Conservation (phyloP, 2,329 filamentous ascomycete species). For the Drechslerella coelobrocha region DNA sequence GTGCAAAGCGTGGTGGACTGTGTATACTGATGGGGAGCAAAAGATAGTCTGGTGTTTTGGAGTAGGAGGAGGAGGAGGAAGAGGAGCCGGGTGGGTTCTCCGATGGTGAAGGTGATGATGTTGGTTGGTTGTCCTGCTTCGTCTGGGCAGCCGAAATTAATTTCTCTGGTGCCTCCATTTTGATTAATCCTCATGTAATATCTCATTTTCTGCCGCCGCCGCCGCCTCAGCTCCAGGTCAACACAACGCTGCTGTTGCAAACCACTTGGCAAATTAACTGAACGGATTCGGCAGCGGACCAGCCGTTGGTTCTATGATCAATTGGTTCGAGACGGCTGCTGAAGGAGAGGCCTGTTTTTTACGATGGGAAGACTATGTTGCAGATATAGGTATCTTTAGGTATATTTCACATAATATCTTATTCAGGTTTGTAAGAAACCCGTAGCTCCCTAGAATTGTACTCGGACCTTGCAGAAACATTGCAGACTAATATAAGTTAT, state of each 20-base stretch:
- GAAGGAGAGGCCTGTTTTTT: too few species aligned
- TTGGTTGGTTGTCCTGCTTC: conserved; percentile 35
- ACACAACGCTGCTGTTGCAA: conserved; percentile 50
- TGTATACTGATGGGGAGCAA: background rate
- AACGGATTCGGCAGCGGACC: background rate
- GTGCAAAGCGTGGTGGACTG: background rate
- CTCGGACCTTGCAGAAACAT: too few species aligned
- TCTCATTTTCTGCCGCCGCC: conserved; percentile 7
- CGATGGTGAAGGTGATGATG: conserved; percentile 9
- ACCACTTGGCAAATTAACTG: background rate
- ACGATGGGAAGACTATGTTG: too few species aligned
- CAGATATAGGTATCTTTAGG: too few species aligned
- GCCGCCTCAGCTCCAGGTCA: conserved; percentile 51
- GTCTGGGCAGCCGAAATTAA: conserved; percentile 50
- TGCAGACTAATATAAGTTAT: too few species aligned
- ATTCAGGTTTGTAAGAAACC: too few species aligned
- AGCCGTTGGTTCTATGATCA: background rate
- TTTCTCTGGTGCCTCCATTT: conserved; percentile 30
- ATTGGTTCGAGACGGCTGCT: background rate
- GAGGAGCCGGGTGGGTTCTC: conserved; percentile 3
- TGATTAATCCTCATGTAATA: background rate
- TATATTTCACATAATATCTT: too few species aligned
- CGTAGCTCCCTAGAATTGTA: too few species aligned
- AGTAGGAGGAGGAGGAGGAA: conserved; percentile 2
- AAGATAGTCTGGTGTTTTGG: background rate